Percentiles rank a stretch among this genome's conserved stretches.
These are phyloP conservation scores for Glarea lozoyensis DNA, from an alignment of 495 filamentous ascomycete species.

Conservation along the genomic window DNA sequence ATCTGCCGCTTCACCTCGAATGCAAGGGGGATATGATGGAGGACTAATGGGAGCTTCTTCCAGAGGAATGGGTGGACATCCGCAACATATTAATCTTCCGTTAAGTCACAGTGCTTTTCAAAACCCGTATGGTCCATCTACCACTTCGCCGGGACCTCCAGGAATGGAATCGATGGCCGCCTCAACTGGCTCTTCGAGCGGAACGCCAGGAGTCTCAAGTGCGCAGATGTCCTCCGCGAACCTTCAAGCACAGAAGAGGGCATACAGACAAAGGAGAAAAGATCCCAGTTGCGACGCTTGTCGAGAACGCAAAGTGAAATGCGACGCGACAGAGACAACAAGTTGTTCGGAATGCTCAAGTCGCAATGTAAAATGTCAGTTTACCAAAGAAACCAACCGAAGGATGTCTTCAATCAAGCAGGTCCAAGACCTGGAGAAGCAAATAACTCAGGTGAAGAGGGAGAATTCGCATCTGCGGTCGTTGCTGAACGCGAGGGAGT, in stretches of 20 bases:
- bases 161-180: constrained; percentile 40
- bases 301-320: constrained; percentile 97
- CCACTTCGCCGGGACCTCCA: constrained; percentile 22
- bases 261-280: constrained; percentile 89
- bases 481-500: constrained; percentile 39
- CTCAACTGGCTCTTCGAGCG: constrained; percentile 40
- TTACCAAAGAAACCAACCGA: constrained; percentile 97
- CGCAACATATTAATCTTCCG: constrained; percentile 12
- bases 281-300: constrained; percentile 98
- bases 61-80: constrained; percentile 16
- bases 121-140: constrained; percentile 16
- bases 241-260: constrained; percentile 70
- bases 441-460: constrained; percentile 64
- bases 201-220: constrained; percentile 39
- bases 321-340: constrained; percentile 90
- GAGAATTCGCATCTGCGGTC: constrained; percentile 65
- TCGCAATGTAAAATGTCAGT: constrained; percentile 92
- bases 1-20: constrained; percentile 43
- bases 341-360: constrained; percentile 96
- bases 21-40: constrained; percentile 30
- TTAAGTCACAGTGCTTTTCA: constrained; percentile 14
- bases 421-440: constrained; percentile 93
- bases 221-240: constrained; percentile 30
- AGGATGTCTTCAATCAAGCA: constrained; percentile 99
- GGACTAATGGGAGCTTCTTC: constrained; percentile 33